These are phyloP conservation scores for Actinomortierella wolfii DNA, from an alignment of 371 early-diverging fungal species.

Conservation along the genomic window DNA sequence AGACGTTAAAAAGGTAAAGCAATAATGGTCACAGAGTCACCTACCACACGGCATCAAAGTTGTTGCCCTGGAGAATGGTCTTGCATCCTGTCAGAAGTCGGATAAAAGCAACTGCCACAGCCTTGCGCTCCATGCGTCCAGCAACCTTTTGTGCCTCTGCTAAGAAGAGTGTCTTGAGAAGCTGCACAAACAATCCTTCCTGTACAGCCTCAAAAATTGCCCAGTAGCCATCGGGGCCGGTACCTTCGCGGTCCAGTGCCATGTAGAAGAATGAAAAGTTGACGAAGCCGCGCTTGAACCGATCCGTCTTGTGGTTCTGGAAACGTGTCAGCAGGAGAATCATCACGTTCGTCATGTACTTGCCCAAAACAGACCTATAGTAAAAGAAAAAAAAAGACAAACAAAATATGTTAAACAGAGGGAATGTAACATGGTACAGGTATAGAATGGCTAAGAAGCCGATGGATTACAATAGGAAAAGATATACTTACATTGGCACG, in stretches of 20 bases:
- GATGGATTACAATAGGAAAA: neutral
- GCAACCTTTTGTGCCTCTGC: conserved; percentile 70
- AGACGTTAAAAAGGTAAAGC: too few species aligned
- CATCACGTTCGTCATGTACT: conserved; percentile 80
- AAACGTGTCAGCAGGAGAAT: conserved; percentile 79
- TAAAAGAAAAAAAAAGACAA: neutral
- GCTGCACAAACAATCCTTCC: conserved; percentile 72
- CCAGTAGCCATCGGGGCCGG: conserved; percentile 70
- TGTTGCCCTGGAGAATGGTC: conserved; percentile 53
- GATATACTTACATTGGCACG: conserved; percentile 68
- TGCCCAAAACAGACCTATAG: conserved; percentile 31
- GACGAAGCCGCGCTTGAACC: conserved; percentile 80
- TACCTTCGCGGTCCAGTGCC: conserved; percentile 60
- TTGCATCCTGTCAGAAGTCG: conserved; percentile 62
- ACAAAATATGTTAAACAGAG: conserved; percentile 11
- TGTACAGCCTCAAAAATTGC: conserved; percentile 80
- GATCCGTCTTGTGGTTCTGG: conserved; percentile 71
- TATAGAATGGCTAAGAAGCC: neutral
- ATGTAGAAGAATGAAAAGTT: conserved; percentile 77
- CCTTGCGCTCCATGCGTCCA: conserved; percentile 74
- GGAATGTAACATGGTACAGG: conserved; percentile 6
- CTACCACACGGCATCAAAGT: conserved; percentile 55
- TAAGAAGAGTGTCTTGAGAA: conserved; percentile 71
- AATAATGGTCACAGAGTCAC: too few species aligned
- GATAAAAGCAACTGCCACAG: conserved; percentile 69